A percentile compares a stretch with the other conserved stretches of the same genome.
phyloP scores from a whole-genome alignment of 257 asterid species.

The Nicotiana tomentosiformis region DNA sequence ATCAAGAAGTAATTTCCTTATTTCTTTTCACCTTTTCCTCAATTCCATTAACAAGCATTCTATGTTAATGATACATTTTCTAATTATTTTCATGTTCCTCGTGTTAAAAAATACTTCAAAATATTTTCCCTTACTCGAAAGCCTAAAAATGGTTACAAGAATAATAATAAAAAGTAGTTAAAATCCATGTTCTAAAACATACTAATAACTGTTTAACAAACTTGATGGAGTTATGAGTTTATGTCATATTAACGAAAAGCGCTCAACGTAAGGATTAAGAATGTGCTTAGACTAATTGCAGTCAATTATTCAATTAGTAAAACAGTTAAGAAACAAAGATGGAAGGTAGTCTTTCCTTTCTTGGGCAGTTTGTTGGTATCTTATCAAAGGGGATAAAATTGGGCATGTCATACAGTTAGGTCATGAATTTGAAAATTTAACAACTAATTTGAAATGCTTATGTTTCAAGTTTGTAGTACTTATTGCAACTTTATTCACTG shows the following conservation, averaged over 20 bases:
- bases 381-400: slow-evolving; percentile 25
- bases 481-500: not conserved
- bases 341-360: slow-evolving; percentile 30
- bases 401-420: slow-evolving; percentile 26
- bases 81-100: not conserved
- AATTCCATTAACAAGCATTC: too few species aligned
- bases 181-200: not conserved
- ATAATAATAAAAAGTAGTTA: not conserved
- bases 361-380: slow-evolving; percentile 32
- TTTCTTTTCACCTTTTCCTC: too few species aligned
- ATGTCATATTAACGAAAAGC: not conserved
- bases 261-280: not conserved
- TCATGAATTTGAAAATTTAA: slow-evolving; percentile 22
- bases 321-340: slow-evolving; percentile 8
- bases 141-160: not conserved
- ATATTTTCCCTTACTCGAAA: not conserved
- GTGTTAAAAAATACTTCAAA: not conserved
- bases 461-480: slow-evolving; percentile 21
- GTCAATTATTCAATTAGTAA: slow-evolving; percentile 7
- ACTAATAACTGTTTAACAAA: not conserved
- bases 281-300: not conserved
- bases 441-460: slow-evolving; percentile 23
- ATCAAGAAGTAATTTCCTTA: too few species aligned
- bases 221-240: not conserved
- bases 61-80: not conserved